These are phyloP conservation scores for Apiotrichum mycotoxinovorans DNA, from an alignment of 1,284 basidiomycete species.

Conservation along the genomic window DNA sequence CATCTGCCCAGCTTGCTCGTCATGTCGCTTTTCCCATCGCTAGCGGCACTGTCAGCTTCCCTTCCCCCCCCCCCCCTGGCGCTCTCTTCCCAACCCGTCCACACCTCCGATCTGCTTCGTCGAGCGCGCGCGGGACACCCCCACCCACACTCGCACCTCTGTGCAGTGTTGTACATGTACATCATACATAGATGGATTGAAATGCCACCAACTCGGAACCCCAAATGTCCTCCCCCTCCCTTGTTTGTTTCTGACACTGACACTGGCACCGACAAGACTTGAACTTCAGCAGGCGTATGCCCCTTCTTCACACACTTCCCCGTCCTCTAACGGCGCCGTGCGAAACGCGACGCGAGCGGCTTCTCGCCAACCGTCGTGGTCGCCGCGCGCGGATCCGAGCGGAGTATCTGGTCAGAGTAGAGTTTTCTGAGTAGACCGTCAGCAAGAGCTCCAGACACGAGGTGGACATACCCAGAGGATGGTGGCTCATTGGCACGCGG, in stretches of 20 bases:
- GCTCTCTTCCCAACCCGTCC: not conserved
- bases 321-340: not conserved
- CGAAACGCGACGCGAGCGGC: not conserved
- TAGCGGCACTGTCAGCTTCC: too few relatives aligned
- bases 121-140: not conserved
- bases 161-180: conserved; percentile 4
- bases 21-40: too few relatives aligned
- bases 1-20: too few relatives aligned
- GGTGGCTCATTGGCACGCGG: not conserved
- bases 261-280: not conserved
- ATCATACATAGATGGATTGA: conserved; percentile 5
- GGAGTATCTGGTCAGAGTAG: conserved; percentile 60
- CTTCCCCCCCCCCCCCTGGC: not conserved
- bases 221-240: not conserved
- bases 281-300: too few relatives aligned
- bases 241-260: not conserved
- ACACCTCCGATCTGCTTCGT: not conserved
- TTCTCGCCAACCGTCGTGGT: not conserved
- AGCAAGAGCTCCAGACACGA: not conserved
- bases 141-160: not conserved
- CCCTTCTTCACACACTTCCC: not conserved
- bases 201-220: not conserved
- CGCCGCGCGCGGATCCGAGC: not conserved
- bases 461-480: conserved; percentile 1
- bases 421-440: conserved; percentile 66